Evolutionary conservation across 2,329 filamentous ascomycete species (phyloP).

Genomic region (Verticillium zaregamsianum): DNA sequence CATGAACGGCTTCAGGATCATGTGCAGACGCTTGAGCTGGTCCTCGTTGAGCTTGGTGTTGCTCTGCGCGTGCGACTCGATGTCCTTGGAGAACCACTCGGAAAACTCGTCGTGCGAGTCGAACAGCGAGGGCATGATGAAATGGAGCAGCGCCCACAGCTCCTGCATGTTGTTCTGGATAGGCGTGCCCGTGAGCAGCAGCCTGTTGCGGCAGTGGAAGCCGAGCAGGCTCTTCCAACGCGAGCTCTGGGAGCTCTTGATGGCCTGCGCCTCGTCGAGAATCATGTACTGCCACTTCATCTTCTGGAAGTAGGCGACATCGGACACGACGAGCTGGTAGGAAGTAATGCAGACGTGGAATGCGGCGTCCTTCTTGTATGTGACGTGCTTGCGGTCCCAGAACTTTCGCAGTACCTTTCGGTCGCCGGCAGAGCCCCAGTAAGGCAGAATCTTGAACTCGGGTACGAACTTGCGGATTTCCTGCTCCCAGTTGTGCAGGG

Average conservation of each 20-base stretch:
- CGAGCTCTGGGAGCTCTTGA: conserved; percentile 95
- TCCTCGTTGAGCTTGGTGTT: conserved; percentile 99
- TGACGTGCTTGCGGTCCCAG: conserved; percentile 97
- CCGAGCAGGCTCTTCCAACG: conserved; percentile 93
- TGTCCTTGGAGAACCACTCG: conserved; percentile 93
- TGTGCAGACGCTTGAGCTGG: conserved; percentile 92
- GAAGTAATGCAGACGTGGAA: conserved; percentile 97
- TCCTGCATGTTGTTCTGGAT: conserved; percentile 99
- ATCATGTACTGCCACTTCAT: conserved; percentile 99
- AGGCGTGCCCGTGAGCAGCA: conserved; percentile 91
- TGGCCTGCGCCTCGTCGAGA: conserved; percentile 94
- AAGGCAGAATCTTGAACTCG: conserved; percentile 89
- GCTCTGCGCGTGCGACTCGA: conserved; percentile 96
- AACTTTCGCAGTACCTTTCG: conserved; percentile 96
- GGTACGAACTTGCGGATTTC: conserved; percentile 96
- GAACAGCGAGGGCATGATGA: conserved; percentile 99
- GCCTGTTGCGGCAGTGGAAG: conserved; percentile 92
- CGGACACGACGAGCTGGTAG: conserved; percentile 93
- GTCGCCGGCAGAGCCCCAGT: conserved; percentile 94
- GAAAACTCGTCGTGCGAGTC: conserved; percentile 91
- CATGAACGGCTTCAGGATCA: conserved; percentile 99
- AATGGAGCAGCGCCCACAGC: conserved; percentile 94
- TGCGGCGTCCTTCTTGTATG: conserved; percentile 86
- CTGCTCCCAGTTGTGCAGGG: conserved; percentile 98
- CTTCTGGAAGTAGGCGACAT: conserved; percentile 97